Conservation (phyloP, 2,329 filamentous ascomycete genomes). For the Lachnellula suecica region DNA sequence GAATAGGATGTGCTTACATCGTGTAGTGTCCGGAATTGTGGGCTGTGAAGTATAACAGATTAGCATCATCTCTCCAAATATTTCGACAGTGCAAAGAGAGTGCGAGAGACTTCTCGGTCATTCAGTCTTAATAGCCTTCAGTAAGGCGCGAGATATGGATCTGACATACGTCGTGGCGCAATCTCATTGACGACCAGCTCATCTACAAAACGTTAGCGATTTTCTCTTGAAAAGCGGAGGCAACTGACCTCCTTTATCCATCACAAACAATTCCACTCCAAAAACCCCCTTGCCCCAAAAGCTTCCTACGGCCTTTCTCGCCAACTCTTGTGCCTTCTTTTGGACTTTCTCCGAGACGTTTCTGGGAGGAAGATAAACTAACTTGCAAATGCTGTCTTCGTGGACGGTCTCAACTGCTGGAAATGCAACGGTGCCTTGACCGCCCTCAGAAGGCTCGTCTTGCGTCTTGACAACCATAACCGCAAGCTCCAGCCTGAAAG, state of each 20-base stretch:
- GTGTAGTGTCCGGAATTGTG: slow-evolving; percentile 85
- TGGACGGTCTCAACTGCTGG: slow-evolving; percentile 93
- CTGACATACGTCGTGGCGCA: slow-evolving; percentile 28
- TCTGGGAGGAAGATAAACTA: slow-evolving; percentile 83
- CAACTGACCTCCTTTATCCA: slow-evolving; percentile 58
- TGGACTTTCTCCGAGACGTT: slow-evolving; percentile 61
- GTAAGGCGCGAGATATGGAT: too few species aligned
- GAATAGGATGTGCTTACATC: too few species aligned
- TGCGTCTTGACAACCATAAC: slow-evolving; percentile 95
- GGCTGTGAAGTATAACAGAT: too few species aligned
- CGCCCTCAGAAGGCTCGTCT: slow-evolving; percentile 48
- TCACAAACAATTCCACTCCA: slow-evolving; percentile 93
- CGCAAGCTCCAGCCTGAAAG: slow-evolving; percentile 83
- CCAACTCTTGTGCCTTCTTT: slow-evolving; percentile 70
- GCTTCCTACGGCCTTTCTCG: slow-evolving; percentile 73
- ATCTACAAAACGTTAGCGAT: background rate
- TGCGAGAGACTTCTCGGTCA: too few species aligned
- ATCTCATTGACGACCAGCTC: slow-evolving; percentile 66
- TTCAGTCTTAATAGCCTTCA: too few species aligned
- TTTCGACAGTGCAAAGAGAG: too few species aligned
- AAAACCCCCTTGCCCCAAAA: slow-evolving; percentile 92
- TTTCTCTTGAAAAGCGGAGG: too few species aligned
- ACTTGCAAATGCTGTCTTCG: slow-evolving; percentile 92
- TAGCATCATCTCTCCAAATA: too few species aligned
- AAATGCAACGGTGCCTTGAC: slow-evolving; percentile 64